A percentile compares a stretch with the other conserved stretches of the same genome.
Conservation (phyloP, 495 filamentous ascomycete genomes). For the Baudoinia panamericana region DNA sequence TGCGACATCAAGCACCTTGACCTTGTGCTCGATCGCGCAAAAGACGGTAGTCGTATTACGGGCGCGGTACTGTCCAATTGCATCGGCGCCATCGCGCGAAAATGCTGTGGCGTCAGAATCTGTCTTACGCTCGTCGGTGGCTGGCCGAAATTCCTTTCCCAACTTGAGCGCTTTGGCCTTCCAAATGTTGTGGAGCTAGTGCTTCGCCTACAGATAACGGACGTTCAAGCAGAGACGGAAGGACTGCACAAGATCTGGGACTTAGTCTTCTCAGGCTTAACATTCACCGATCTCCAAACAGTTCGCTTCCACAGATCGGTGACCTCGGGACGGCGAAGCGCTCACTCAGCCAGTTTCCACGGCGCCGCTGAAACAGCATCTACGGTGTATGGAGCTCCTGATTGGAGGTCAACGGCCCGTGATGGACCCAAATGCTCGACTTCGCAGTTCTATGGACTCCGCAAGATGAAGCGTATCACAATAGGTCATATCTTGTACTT, state of each 20-base stretch:
- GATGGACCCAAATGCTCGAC: not conserved
- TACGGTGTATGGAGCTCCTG: not conserved
- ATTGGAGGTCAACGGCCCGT: not conserved
- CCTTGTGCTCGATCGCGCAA: not conserved
- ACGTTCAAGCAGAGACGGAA: not conserved
- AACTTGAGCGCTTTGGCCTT: slow-evolving; percentile 5
- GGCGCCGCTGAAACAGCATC: not conserved
- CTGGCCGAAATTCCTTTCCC: not conserved
- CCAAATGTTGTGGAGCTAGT: slow-evolving; percentile 3
- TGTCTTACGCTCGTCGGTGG: not conserved
- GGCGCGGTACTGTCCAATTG: slow-evolving; percentile 7
- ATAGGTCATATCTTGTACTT: slow-evolving; percentile 1
- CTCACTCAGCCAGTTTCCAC: no score
- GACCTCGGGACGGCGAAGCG: no score
- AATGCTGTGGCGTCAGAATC: slow-evolving; percentile 5
- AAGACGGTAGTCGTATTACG: slow-evolving; percentile 4
- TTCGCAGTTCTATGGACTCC: slow-evolving; percentile 6
- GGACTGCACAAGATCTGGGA: not conserved
- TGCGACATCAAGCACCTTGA: slow-evolving; percentile 10
- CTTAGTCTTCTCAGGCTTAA: not conserved
- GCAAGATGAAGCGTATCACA: slow-evolving; percentile 4
- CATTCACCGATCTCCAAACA: not conserved
- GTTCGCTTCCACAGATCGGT: no score
- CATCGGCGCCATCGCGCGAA: slow-evolving; percentile 2
- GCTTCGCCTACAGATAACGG: not conserved